Conservation (phyloP, 192 early-diverging fungal species). For the Mortierella alpina region DNA sequence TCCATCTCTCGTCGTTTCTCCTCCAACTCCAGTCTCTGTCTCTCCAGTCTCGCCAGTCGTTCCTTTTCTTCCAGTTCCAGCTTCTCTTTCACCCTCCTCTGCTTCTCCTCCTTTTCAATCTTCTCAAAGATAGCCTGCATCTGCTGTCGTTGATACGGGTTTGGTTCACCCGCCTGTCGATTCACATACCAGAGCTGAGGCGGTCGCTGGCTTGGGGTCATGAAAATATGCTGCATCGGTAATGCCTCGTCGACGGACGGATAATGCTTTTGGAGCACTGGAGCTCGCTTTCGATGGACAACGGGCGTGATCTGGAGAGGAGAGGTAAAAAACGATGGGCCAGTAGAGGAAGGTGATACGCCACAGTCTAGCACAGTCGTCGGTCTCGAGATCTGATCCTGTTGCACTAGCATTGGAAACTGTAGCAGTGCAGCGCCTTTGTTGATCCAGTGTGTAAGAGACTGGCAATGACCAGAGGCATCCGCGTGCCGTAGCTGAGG, state of each 20-base stretch:
- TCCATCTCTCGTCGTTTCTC: not conserved
- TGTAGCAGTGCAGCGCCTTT: not conserved
- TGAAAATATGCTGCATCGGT: slow-evolving; percentile 5
- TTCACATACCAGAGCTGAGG: slow-evolving; percentile 19
- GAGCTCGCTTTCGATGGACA: not conserved
- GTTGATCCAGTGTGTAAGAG: slow-evolving; percentile 2
- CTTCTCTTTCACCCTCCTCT: not conserved
- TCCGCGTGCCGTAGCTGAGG: slow-evolving; percentile 15
- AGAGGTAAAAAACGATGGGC: not conserved
- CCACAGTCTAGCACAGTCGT: not conserved
- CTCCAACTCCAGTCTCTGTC: not conserved
- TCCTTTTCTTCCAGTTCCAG: not conserved
- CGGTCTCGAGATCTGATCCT: not conserved
- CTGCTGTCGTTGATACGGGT: slow-evolving; percentile 21
- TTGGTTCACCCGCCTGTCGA: slow-evolving; percentile 12
- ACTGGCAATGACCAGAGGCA: not conserved
- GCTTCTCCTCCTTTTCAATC: slow-evolving; percentile 5
- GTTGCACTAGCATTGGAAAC: not conserved
- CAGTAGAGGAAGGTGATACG: not conserved
- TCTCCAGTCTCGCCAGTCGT: not conserved
- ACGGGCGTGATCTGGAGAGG: not conserved
- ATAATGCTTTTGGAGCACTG: slow-evolving; percentile 9
- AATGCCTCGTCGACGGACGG: not conserved
- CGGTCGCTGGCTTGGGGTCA: slow-evolving; percentile 28
- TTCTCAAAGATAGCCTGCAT: not conserved